Base-by-base conservation (phyloP, 495 filamentous ascomycete genomes). In the Hyaloscypha finlandica region DNA sequence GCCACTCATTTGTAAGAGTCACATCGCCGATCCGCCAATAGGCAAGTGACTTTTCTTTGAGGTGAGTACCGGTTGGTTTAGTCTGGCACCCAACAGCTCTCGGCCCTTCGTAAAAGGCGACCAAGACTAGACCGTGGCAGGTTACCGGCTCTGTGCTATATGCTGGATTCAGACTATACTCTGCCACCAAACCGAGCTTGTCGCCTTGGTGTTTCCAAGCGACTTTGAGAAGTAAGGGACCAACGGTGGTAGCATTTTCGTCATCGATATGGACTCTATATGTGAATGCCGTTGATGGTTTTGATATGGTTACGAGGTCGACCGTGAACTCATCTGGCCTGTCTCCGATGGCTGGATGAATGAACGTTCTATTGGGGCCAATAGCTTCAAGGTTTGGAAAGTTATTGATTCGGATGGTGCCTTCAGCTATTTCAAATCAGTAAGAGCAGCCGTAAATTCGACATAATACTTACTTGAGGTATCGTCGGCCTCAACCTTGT, bases 321-420 rank as follows among this genome's bases (percentile, higher is more conserved):
- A 98, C 79, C 5, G 81, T 84, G 77, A 97, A 99, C 73, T 95
- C 90, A 54, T 94, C 95, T 9, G 90, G 81, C 64, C 84, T 89
- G 45, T 92, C 89, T 9, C 37, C 25, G 3, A 81, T 79, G n/a
- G 85, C 81, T 70, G 90, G 88, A 20, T 85, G 84, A 62, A 97
- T 88, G 75, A 98, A 96, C 63, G 91, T 86, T 35, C 92, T 92
- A 76, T 99, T 99, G 22, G 93, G 92, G 3, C 94, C 95, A 61
- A 99, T 93, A 75, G 93, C 94, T 70, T 97, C 94, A 14, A 99
- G 85, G n/a, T 88, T 83, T 16, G 87, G 79, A 77, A 97, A 98
- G 70, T 97, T 97, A 65, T 97, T 92, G 22, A 99, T 85, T 31
- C 92, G 89, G 70, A 99, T 90, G 54, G 79, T 88, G 74, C 93